phyloP scores from a whole-genome alignment of 2,329 filamentous ascomycete genomes.

The Cladophialophora yegresii region DNA sequence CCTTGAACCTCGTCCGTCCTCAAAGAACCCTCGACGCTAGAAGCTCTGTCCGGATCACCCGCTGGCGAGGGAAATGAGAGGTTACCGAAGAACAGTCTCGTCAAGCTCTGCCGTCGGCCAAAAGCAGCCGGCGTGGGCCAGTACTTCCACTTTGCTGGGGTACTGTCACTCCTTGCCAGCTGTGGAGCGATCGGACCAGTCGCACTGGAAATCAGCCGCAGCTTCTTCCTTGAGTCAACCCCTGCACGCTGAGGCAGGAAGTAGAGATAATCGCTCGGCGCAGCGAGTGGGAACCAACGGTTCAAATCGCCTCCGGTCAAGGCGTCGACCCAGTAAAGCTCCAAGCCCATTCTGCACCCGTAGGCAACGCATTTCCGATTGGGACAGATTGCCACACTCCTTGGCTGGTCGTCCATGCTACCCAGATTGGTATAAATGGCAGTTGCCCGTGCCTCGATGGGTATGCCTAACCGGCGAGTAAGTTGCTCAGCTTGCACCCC shows the following conservation, averaged over 20 bases:
- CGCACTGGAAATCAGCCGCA: conserved; percentile 65
- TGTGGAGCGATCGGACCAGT: conserved; percentile 36
- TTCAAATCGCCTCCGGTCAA: conserved; percentile 45
- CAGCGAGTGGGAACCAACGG: conserved; percentile 46
- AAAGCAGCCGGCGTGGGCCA: conserved; percentile 20
- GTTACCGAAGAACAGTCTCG: conserved; percentile 35
- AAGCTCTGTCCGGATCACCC: conserved; percentile 6
- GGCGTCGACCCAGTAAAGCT: conserved; percentile 62
- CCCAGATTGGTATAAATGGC: conserved; percentile 56
- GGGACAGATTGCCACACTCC: conserved; percentile 67
- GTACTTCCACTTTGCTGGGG: conserved; percentile 33
- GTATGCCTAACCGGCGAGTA: conserved; percentile 9
- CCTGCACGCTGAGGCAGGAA: conserved; percentile 60
- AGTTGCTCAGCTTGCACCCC: background rate
- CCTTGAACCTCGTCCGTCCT: conserved; percentile 35
- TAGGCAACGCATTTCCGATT: conserved; percentile 66
- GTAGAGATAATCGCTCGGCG: conserved; percentile 51
- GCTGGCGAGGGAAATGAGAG: conserved; percentile 31
- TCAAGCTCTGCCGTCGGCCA: conserved; percentile 33
- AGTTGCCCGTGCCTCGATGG: conserved; percentile 27
- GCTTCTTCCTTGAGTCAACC: conserved; percentile 57
- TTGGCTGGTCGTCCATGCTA: conserved; percentile 62
- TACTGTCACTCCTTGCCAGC: conserved; percentile 30
- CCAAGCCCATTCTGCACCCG: conserved; percentile 63
- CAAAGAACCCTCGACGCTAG: background rate